Conservation (phyloP, 2,329 filamentous ascomycete genomes). For the Fusarium irregulare region DNA sequence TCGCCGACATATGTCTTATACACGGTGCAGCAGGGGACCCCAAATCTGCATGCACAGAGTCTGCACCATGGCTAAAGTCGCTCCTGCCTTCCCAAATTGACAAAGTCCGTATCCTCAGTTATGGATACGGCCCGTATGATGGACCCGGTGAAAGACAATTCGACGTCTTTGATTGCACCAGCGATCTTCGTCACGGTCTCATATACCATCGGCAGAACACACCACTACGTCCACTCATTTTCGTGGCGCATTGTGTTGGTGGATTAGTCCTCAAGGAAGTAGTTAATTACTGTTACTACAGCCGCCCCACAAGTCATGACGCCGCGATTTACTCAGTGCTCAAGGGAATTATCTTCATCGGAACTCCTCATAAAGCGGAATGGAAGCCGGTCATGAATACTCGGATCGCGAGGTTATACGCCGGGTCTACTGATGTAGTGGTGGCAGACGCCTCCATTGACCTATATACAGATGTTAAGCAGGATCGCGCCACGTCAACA, state of each 20-base stretch:
- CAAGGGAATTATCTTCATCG: neutral
- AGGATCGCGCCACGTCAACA: neutral
- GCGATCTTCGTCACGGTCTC: fast-evolving
- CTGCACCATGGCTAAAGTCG: neutral
- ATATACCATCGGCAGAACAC: neutral
- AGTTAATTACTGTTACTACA: neutral
- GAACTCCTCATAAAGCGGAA: neutral
- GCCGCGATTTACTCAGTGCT: neutral
- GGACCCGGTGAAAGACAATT: neutral
- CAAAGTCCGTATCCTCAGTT: neutral
- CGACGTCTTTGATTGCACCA: neutral
- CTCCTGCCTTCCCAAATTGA: neutral
- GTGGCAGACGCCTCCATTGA: neutral
- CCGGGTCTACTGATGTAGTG: neutral
- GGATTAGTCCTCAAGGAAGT: neutral
- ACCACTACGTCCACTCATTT: neutral
- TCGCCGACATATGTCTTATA: neutral
- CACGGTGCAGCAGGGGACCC: neutral
- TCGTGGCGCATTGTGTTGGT: neutral
- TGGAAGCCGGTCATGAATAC: neutral
- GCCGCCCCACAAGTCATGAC: neutral
- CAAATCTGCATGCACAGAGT: neutral
- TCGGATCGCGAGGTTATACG: neutral
- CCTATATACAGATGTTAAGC: neutral
- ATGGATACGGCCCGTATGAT: neutral